phyloP scores from a whole-genome alignment of 1,284 basidiomycete genomes.

The Trametes pubescens region DNA sequence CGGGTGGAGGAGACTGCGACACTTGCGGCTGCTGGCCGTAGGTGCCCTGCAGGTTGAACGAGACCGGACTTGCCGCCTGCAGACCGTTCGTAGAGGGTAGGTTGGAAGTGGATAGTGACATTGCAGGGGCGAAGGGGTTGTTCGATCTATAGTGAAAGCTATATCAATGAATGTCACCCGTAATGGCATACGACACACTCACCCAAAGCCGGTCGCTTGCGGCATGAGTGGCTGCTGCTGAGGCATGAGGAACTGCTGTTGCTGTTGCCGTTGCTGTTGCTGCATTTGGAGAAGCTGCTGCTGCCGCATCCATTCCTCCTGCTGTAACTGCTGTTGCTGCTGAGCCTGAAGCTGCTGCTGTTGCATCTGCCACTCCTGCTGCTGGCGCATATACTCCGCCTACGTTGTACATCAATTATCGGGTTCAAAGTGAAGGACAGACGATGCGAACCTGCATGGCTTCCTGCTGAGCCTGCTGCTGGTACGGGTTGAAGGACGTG shows the following conservation, averaged over 20 bases:
- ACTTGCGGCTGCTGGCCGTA: conserved; percentile 48
- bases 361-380: conserved; percentile 70
- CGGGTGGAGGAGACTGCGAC: conserved; percentile 43
- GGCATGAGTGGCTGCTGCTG: conserved; percentile 61
- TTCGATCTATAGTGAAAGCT: conserved; percentile 73
- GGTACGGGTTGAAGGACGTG: conserved; percentile 96
- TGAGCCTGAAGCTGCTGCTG: conserved; percentile 56
- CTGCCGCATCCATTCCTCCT: conserved; percentile 75
- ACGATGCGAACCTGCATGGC: conserved; percentile 61
- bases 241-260: conserved; percentile 45
- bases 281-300: conserved; percentile 66
- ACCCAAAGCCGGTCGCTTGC: conserved; percentile 81
- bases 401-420: conserved; percentile 32
- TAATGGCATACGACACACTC: conserved; percentile 28
- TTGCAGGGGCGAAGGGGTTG: conserved; percentile 43
- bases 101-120: conserved; percentile 29
- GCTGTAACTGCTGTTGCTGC: conserved; percentile 68
- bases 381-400: conserved; percentile 79
- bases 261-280: conserved; percentile 66
- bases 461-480: conserved; percentile 93
- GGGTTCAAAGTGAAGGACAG: no score
- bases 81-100: conserved; percentile 31
- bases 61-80: conserved; percentile 37
- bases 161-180: conserved; percentile 1
- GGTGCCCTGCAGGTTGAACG: conserved; percentile 71